phyloP scores from a whole-genome alignment of 345 rosid genomes.

The Boechera divaricarpa region DNA sequence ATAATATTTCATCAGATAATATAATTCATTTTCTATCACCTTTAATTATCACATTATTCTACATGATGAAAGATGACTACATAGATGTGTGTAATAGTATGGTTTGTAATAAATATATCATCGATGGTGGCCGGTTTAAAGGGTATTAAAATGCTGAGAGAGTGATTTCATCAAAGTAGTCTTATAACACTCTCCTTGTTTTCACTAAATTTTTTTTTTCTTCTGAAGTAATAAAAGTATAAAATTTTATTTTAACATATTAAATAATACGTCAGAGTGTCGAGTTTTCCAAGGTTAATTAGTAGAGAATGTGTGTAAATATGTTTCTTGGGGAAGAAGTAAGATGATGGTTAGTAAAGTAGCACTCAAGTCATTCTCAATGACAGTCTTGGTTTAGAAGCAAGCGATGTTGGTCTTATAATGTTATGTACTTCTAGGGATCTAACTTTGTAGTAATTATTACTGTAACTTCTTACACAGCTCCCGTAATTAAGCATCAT shows the following conservation, averaged over 20 bases:
- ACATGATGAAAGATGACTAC: not conserved
- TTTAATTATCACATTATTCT: not conserved
- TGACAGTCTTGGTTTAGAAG: conserved; percentile 46
- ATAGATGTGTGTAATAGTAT: not conserved
- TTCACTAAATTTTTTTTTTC: not conserved
- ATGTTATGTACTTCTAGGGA: not conserved
- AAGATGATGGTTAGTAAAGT: conserved; percentile 39
- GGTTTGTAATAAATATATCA: not conserved
- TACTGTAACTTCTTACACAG: conserved; percentile 34
- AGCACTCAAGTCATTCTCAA: conserved; percentile 41
- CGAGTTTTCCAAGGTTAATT: conserved; percentile 29
- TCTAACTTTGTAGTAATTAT: conserved; percentile 29
- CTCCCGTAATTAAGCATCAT: conserved; percentile 18
- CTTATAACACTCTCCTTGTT: not conserved
- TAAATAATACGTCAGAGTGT: conserved; percentile 22
- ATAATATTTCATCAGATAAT: not conserved
- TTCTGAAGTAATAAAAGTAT: not conserved
- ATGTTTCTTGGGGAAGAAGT: conserved; percentile 37
- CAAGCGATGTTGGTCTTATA: conserved; percentile 48
- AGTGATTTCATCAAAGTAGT: conserved; percentile 1
- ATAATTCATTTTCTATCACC: not conserved
- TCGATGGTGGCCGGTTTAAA: not conserved
- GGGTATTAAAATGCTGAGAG: not conserved
- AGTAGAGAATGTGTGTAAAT: conserved; percentile 41
- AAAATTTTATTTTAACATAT: not conserved